These are phyloP conservation scores for Eurotiales sp. DNA, from an alignment of 2,329 filamentous ascomycete species.

Conservation along the genomic window DNA sequence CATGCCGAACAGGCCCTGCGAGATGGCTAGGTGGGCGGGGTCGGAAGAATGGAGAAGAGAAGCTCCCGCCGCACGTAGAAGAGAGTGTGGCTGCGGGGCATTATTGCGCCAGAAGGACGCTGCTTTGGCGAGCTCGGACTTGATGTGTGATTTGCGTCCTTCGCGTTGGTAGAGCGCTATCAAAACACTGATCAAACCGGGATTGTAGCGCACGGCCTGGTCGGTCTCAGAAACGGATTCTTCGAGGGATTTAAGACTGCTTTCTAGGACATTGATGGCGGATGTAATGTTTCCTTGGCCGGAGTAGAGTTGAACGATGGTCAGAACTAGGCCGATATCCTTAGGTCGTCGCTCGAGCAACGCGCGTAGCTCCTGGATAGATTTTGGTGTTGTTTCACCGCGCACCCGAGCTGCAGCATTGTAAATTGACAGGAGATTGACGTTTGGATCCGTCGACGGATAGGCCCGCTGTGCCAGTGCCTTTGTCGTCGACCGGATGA, in stretches of 20 bases:
- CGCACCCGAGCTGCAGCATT: conserved; percentile 70
- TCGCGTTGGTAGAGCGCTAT: conserved; percentile 75
- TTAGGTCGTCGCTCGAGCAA: conserved; percentile 70
- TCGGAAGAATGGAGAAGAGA: conserved; percentile 74
- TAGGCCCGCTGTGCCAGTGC: conserved; percentile 46
- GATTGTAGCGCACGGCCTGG: conserved; percentile 71
- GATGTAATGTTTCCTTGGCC: conserved; percentile 66
- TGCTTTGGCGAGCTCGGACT: conserved; percentile 71
- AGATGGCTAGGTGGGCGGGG: conserved; percentile 62
- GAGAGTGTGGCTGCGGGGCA: conserved; percentile 50
- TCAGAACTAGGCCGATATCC: conserved; percentile 76
- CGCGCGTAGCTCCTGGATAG: conserved; percentile 65
- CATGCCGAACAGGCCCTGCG: conserved; percentile 73
- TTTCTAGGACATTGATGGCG: conserved; percentile 71
- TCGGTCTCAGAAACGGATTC: conserved; percentile 53
- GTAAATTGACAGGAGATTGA: conserved; percentile 58
- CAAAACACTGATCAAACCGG: conserved; percentile 75
- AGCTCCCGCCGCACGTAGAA: conserved; percentile 77
- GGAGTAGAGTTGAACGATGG: conserved; percentile 77
- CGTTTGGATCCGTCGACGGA: conserved; percentile 48
- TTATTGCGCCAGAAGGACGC: conserved; percentile 79
- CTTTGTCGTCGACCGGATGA: conserved; percentile 53
- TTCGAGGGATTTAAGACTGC: conserved; percentile 70
- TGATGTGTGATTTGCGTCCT: conserved; percentile 68
- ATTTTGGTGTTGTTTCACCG: conserved; percentile 59